Percentiles rank a stretch among this genome's conserved stretches.
Conservation (phyloP, 2,329 filamentous ascomycete species). For the Scytalidium lignicola region DNA sequence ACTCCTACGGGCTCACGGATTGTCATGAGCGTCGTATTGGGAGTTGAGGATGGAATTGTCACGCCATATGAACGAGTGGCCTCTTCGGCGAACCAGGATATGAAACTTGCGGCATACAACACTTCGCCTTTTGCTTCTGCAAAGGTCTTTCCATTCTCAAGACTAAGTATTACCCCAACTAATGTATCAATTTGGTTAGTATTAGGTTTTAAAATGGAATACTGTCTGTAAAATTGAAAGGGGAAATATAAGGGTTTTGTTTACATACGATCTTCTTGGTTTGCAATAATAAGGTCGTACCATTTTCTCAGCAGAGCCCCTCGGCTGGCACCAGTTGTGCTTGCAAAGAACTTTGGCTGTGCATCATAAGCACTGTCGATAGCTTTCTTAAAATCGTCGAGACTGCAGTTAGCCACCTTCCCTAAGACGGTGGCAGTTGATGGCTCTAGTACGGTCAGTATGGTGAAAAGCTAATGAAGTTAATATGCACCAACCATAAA, state of each 20-base stretch:
- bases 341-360: slow-evolving; percentile 57
- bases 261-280: slow-evolving; percentile 5
- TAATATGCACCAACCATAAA: no score
- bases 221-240: no score
- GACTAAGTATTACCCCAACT: slow-evolving; percentile 73
- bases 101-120: slow-evolving; percentile 64
- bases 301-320: slow-evolving; percentile 67
- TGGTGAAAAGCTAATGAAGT: no score
- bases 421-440: slow-evolving; percentile 73
- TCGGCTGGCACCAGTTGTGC: slow-evolving; percentile 65
- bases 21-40: slow-evolving; percentile 68
- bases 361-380: slow-evolving; percentile 74
- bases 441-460: slow-evolving; percentile 79
- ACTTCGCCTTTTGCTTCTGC: slow-evolving; percentile 67
- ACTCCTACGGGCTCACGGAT: slow-evolving; percentile 78
- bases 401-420: slow-evolving; percentile 74
- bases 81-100: slow-evolving; percentile 75
- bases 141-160: slow-evolving; percentile 80
- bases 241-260: no score
- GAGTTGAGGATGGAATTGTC: slow-evolving; percentile 61
- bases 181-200: not conserved
- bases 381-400: slow-evolving; percentile 69
- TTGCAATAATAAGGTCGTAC: slow-evolving; percentile 62
- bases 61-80: slow-evolving; percentile 67
- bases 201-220: not conserved